Evolutionary conservation across 768 basidiomycete genomes (phyloP).

Genomic region (Hericium coralloides): DNA sequence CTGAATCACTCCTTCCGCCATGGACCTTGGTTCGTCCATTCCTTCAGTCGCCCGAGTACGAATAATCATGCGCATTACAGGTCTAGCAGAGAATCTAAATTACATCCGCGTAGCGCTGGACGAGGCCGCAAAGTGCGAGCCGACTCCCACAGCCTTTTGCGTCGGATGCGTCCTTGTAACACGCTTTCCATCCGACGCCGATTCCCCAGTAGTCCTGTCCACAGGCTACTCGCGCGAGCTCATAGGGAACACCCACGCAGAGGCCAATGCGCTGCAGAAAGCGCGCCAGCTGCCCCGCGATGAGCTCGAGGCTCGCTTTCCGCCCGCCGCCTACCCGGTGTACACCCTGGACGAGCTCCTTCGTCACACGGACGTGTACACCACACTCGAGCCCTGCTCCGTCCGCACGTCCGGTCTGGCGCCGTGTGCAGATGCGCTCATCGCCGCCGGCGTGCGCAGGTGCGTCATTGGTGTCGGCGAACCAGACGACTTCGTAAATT

Average conservation of each 20-base stretch:
- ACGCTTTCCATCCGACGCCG: slow-evolving; percentile 29
- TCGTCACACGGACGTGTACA: slow-evolving; percentile 68
- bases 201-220: slow-evolving; percentile 45
- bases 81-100: slow-evolving; percentile 18
- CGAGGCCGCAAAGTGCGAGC: slow-evolving; percentile 64
- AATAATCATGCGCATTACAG: neutral
- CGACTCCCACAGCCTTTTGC: slow-evolving; percentile 74
- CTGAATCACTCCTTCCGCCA: neutral
- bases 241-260: slow-evolving; percentile 92
- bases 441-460: slow-evolving; percentile 56
- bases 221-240: slow-evolving; percentile 89
- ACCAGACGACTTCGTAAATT: slow-evolving; percentile 89
- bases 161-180: slow-evolving; percentile 79
- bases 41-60: neutral
- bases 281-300: slow-evolving; percentile 35
- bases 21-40: neutral
- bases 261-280: slow-evolving; percentile 87
- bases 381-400: slow-evolving; percentile 96
- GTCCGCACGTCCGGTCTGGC: slow-evolving; percentile 77
- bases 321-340: slow-evolving; percentile 22
- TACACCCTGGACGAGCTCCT: slow-evolving; percentile 41
- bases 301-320: slow-evolving; percentile 38
- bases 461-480: slow-evolving; percentile 89
- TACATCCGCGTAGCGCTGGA: slow-evolving; percentile 58
- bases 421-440: slow-evolving; percentile 80